These are phyloP conservation scores for Eremochloa ophiuroides DNA, from an alignment of 176 grass and related monocot genomes.

Conservation along the genomic window DNA sequence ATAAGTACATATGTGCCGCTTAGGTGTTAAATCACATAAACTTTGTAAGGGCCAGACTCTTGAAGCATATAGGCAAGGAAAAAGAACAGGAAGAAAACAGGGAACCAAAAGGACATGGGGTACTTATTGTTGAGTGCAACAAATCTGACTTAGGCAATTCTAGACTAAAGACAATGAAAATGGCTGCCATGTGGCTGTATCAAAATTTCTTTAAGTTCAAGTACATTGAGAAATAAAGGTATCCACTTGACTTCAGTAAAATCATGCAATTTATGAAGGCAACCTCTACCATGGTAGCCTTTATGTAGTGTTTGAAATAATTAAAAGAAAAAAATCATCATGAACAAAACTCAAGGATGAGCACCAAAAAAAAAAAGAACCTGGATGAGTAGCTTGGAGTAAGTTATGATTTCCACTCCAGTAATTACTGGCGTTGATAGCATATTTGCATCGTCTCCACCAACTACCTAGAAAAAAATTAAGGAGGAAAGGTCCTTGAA, in stretches of 20 bases:
- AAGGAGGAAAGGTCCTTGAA: slow-evolving; percentile 6
- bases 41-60: background rate
- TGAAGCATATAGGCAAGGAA: background rate
- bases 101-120: background rate
- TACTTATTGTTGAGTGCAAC: slow-evolving; percentile 13
- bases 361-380: slow-evolving; percentile 37
- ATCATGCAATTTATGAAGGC: background rate
- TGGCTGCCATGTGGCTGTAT: background rate
- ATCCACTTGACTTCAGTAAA: background rate
- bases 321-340: background rate
- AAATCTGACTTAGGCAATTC: background rate
- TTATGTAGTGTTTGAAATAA: background rate
- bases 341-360: background rate
- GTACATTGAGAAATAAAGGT: background rate
- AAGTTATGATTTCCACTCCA: slow-evolving; percentile 57
- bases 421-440: slow-evolving; percentile 37
- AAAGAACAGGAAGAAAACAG: background rate
- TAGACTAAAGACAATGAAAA: background rate
- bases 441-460: slow-evolving; percentile 58
- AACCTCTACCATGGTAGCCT: background rate
- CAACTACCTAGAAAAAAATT: slow-evolving; percentile 65
- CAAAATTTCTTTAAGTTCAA: background rate
- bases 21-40: background rate
- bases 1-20: background rate
- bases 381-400: slow-evolving; percentile 57